Evolutionary conservation across 179 eudicot species (phyloP).

Genomic region (Carnegiea gigantea): DNA sequence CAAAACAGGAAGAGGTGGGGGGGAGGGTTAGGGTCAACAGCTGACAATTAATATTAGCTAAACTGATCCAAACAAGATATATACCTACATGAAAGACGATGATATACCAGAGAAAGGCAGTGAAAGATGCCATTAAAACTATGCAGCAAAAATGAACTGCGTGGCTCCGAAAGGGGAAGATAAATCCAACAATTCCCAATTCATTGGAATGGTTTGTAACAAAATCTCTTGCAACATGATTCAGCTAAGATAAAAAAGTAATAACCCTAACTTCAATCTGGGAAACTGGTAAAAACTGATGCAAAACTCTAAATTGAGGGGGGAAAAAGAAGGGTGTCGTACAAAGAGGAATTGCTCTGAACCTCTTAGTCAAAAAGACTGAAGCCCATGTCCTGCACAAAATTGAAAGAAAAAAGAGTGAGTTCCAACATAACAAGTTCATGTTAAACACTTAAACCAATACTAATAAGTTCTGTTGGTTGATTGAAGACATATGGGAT

Average conservation of each 20-base stretch:
- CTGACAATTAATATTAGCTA: too few species aligned
- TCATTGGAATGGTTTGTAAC: slow-evolving; percentile 14
- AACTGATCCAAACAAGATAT: too few species aligned
- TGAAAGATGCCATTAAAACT: background rate
- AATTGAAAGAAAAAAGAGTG: background rate
- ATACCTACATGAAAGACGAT: background rate
- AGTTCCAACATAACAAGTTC: background rate
- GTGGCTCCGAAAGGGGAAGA: background rate
- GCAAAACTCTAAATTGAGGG: slow-evolving; percentile 16
- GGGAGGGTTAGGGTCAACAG: too few species aligned
- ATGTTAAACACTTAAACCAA: too few species aligned
- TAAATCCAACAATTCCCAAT: slow-evolving; percentile 16
- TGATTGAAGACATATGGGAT: too few species aligned
- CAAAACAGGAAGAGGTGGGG: too few species aligned
- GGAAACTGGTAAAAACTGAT: slow-evolving; percentile 2
- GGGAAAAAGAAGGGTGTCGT: background rate
- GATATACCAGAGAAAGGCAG: background rate
- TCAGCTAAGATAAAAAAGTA: slow-evolving; percentile 14
- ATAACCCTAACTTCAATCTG: slow-evolving; percentile 22
- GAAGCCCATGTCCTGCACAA: slow-evolving; percentile 42
- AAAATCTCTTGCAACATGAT: slow-evolving; percentile 9
- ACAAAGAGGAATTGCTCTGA: background rate
- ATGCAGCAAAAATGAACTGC: background rate
- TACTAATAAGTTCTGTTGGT: too few species aligned
- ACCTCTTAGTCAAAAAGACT: slow-evolving; percentile 35